Percentiles rank a stretch among this genome's conserved stretches.
Conservation (phyloP, 345 rosid species). For the Salix brachista region DNA sequence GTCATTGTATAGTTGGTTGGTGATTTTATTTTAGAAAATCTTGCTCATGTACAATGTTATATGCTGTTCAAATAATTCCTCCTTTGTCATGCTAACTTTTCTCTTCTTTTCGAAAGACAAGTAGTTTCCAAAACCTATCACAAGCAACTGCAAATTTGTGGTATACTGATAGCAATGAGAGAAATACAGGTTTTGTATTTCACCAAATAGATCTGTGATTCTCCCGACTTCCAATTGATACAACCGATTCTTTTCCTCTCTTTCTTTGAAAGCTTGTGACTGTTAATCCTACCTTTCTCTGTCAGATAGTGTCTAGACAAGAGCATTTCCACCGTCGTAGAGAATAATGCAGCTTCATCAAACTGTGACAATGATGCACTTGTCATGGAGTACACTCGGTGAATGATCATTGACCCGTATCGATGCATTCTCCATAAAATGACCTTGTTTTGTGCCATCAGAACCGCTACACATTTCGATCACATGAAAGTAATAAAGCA, state of each 20-base stretch:
- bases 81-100: no score
- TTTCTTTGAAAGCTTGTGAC: background rate
- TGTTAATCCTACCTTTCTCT: background rate
- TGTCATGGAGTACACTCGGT: conserved; percentile 9
- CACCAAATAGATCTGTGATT: background rate
- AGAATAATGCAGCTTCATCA: background rate
- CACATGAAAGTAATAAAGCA: no score
- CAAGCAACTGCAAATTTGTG: background rate
- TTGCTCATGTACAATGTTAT: no score
- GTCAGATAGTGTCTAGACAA: conserved; percentile 12
- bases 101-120: no score
- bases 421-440: no score
- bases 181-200: no score
- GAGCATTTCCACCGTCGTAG: background rate
- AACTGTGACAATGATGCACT: conserved; percentile 1
- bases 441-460: no score
- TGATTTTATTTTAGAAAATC: no score
- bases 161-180: background rate
- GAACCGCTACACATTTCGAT: no score
- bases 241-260: background rate
- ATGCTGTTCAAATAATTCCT: no score
- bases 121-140: background rate
- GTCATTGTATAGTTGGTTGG: no score
- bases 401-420: background rate
- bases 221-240: background rate